These are phyloP conservation scores for Trichosporon asahii DNA, from an alignment of 1,284 basidiomycete genomes.

Conservation along the genomic window DNA sequence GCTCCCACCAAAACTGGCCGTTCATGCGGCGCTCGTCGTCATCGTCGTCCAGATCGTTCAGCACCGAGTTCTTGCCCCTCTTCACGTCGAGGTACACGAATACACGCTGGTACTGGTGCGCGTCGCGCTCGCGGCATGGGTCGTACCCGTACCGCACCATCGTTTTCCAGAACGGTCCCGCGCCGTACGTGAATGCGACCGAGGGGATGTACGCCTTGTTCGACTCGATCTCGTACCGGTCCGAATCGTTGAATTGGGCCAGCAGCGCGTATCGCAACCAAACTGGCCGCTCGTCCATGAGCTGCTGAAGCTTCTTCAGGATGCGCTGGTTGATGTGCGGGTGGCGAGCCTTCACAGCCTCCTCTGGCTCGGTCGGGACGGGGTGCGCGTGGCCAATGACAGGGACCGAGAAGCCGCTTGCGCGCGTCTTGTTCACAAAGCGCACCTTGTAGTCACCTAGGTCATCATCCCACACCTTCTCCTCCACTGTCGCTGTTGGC, in stretches of 20 bases:
- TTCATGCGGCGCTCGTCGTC: constrained; percentile 30
- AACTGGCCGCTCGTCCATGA: constrained; percentile 65
- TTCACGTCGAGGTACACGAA: constrained; percentile 59
- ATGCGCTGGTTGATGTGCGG: constrained; percentile 60
- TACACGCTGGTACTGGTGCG: constrained; percentile 79
- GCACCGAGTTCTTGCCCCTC: constrained; percentile 25
- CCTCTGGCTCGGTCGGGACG: constrained; percentile 63
- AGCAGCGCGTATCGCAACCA: constrained; percentile 83
- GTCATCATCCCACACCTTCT: constrained; percentile 36
- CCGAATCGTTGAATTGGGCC: constrained; percentile 70
- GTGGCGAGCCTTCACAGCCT: constrained; percentile 52
- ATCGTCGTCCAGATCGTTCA: constrained; percentile 32
- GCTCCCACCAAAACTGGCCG: constrained; percentile 35
- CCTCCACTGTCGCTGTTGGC: constrained; percentile 26
- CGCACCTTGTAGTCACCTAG: constrained; percentile 33
- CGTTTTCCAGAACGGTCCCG: constrained; percentile 91
- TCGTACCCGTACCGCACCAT: constrained; percentile 86
- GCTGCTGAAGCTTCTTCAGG: constrained; percentile 44
- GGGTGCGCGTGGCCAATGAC: constrained; percentile 30
- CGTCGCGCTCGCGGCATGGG: constrained; percentile 66
- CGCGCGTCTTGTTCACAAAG: constrained; percentile 37
- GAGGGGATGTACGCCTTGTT: constrained; percentile 54
- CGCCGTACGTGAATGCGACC: constrained; percentile 75
- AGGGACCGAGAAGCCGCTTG: constrained; percentile 26
- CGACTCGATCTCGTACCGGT: constrained; percentile 27